A percentile compares a stretch with the other conserved stretches of the same genome.
phyloP scores from a whole-genome alignment of 208 protist genomes.

The Wallacemonas sp. region DNA sequence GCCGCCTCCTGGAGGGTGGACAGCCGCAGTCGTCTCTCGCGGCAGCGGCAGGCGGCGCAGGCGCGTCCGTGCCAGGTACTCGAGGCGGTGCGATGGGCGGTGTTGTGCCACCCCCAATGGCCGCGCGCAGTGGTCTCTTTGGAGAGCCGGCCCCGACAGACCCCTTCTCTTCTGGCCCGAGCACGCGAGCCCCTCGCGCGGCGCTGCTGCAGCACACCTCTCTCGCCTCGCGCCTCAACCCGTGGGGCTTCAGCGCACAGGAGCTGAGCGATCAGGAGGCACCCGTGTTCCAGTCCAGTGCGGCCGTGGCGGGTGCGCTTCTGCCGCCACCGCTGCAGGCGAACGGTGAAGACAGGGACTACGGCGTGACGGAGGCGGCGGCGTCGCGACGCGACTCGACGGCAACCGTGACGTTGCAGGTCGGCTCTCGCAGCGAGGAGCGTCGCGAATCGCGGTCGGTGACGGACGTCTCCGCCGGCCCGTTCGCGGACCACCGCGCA shows the following conservation, averaged over 20 bases:
- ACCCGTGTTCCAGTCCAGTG: not conserved
- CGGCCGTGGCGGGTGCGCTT: too few species aligned
- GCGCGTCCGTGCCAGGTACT: not conserved
- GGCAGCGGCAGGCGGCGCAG: not conserved
- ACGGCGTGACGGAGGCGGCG: too few species aligned
- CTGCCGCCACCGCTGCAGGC: too few species aligned
- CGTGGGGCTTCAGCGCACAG: slow-evolving; percentile 1
- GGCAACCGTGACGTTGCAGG: too few species aligned
- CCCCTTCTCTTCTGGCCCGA: not conserved
- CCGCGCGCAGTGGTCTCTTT: not conserved
- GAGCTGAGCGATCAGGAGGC: slow-evolving; percentile 9
- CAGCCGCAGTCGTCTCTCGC: not conserved
- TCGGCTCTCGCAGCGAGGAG: too few species aligned
- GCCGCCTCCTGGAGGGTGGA: slow-evolving; percentile 28
- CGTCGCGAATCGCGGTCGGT: too few species aligned
- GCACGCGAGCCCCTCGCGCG: not conserved
- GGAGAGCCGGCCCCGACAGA: not conserved
- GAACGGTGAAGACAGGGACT: too few species aligned
- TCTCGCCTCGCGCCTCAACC: slow-evolving; percentile 1
- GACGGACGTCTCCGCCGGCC: too few species aligned
- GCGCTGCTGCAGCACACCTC: not conserved
- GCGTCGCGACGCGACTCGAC: too few species aligned
- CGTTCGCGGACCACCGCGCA: too few species aligned
- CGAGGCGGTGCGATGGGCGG: not conserved
- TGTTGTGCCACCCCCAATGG: not conserved